Conservation (phyloP, 768 basidiomycete species). For the Pleurotus ostreatus region DNA sequence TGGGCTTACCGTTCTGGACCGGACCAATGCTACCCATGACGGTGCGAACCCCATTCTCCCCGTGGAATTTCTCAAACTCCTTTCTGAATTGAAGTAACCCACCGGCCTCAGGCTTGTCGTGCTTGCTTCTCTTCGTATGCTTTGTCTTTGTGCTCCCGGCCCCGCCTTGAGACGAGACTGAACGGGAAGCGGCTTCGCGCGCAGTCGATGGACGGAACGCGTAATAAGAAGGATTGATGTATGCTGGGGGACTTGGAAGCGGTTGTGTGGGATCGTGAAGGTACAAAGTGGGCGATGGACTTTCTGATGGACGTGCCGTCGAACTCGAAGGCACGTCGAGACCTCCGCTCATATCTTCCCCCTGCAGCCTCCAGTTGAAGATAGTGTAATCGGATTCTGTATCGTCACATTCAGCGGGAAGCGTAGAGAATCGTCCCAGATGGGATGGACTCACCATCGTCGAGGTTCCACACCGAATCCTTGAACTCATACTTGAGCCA, state of each 20-base stretch:
- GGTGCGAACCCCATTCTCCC: constrained; percentile 89
- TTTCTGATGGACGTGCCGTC: constrained; percentile 19
- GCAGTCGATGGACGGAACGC: constrained; percentile 48
- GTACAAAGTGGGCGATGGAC: constrained; percentile 49
- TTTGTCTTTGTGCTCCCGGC: constrained; percentile 30
- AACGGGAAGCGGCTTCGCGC: constrained; percentile 21
- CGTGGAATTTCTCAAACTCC: constrained; percentile 82
- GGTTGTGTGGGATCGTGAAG: constrained; percentile 57
- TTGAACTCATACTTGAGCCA: constrained; percentile 89
- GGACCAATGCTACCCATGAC: constrained; percentile 89
- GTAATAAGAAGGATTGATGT: constrained; percentile 71
- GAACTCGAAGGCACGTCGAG: constrained; percentile 14
- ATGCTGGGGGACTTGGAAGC: constrained; percentile 58
- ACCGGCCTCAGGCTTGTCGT: constrained; percentile 27
- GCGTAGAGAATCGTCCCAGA: background rate
- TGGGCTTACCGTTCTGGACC: constrained; percentile 70
- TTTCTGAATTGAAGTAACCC: constrained; percentile 62
- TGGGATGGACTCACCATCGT: constrained; percentile 64
- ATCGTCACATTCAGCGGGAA: background rate
- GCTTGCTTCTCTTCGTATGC: constrained; percentile 36
- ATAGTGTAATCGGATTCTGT: constrained; percentile 85
- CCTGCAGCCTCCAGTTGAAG: constrained; percentile 70
- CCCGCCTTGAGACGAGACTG: constrained; percentile 29
- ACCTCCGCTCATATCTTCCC: constrained; percentile 17
- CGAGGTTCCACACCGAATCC: constrained; percentile 77